Conservation (phyloP, 2,329 filamentous ascomycete species). For the Proliferodiscus dingleyae region DNA sequence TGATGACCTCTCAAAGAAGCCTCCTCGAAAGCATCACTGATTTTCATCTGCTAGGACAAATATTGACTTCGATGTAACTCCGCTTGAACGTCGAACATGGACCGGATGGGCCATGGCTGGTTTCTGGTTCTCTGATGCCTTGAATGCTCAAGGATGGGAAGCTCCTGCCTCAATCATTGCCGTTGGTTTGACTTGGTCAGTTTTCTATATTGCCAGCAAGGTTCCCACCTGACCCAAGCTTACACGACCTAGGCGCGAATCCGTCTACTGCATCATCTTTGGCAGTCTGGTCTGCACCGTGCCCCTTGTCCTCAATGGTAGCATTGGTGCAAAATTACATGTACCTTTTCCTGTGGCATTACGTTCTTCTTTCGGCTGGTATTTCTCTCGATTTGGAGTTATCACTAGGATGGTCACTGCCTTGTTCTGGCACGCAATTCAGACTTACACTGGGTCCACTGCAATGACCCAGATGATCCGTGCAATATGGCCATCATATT, state of each 20-base stretch:
- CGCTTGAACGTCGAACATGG: slow-evolving; percentile 42
- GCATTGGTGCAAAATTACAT: slow-evolving; percentile 41
- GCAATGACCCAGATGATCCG: slow-evolving; percentile 39
- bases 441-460: slow-evolving; percentile 28
- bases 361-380: slow-evolving; percentile 41
- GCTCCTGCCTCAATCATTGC: slow-evolving; percentile 43
- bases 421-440: slow-evolving; percentile 29
- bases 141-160: slow-evolving; percentile 42
- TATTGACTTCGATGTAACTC: slow-evolving; percentile 41
- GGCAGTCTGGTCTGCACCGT: slow-evolving; percentile 54
- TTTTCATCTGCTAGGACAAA: slow-evolving; percentile 34
- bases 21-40: neutral
- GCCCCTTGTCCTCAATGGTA: slow-evolving; percentile 42
- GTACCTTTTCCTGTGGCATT: slow-evolving; percentile 42
- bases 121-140: slow-evolving; percentile 42
- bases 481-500: slow-evolving; percentile 51
- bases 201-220: neutral
- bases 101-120: slow-evolving; percentile 37
- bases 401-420: slow-evolving; percentile 34
- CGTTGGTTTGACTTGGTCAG: slow-evolving; percentile 39
- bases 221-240: neutral
- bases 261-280: slow-evolving; percentile 43
- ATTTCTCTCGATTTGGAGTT: slow-evolving; percentile 36
- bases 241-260: slow-evolving; percentile 16
- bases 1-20: neutral